Conservation (phyloP, 805 yeast species). For the Yarrowia alimentaria region DNA sequence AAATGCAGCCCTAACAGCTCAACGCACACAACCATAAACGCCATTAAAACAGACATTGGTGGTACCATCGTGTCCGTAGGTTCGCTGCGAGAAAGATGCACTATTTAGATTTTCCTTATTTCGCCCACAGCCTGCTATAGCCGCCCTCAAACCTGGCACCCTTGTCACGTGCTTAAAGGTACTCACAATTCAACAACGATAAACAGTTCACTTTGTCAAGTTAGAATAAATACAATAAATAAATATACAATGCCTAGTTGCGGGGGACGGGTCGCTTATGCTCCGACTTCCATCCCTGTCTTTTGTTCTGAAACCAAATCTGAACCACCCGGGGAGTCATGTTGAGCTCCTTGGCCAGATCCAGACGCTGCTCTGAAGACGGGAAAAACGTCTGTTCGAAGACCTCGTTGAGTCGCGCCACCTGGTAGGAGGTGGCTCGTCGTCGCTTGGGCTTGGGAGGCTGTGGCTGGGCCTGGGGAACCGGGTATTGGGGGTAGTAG, state of each 20-base stretch:
- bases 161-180: no score
- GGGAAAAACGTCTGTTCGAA: conserved; percentile 79
- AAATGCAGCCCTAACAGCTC: no score
- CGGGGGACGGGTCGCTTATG: conserved; percentile 33
- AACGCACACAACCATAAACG: no score
- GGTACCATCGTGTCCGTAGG: no score
- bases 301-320: conserved; percentile 86
- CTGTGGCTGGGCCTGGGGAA: conserved; percentile 20
- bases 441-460: conserved; percentile 51
- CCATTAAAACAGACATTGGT: no score
- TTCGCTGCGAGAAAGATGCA: no score
- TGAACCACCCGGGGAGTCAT: conserved; percentile 87
- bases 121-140: no score
- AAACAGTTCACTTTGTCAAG: no score
- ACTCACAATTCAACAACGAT: no score
- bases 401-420: conserved; percentile 66
- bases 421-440: conserved; percentile 76
- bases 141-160: no score
- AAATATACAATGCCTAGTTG: conserved; percentile 29
- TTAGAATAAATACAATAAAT: conserved; percentile 22
- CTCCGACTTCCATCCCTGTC: conserved; percentile 44
- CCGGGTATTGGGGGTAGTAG: conserved; percentile 9
- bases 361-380: conserved; percentile 64
- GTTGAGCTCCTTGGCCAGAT: conserved; percentile 67
- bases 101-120: no score